A percentile compares a stretch with the other conserved stretches of the same genome.
phyloP scores from a whole-genome alignment of 768 basidiomycete species.

The Leucogyrophana mollusca region DNA sequence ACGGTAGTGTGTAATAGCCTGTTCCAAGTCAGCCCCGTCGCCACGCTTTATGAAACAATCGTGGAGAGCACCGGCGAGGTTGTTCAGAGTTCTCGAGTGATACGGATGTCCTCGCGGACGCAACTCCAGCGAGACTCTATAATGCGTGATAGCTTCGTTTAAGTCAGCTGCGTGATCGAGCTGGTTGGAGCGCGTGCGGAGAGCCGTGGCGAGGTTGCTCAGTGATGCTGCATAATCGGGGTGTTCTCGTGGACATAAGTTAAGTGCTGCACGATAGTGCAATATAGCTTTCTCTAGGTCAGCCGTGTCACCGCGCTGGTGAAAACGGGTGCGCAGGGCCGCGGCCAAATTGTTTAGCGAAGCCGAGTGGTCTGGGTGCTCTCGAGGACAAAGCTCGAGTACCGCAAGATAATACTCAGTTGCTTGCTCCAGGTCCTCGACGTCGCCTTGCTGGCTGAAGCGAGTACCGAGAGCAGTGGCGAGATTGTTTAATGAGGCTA shows the following conservation, averaged over 20 bases:
- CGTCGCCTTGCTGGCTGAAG: not conserved
- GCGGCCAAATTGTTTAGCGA: slow-evolving; percentile 13
- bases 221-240: slow-evolving; percentile 3
- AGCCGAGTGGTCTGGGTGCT: not conserved
- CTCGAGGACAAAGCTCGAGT: not conserved
- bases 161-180: slow-evolving; percentile 15
- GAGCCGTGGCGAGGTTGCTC: slow-evolving; percentile 12
- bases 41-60: slow-evolving; percentile 5
- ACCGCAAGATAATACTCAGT: slow-evolving; percentile 1
- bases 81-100: slow-evolving; percentile 9
- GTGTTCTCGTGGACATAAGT: slow-evolving; percentile 6
- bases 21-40: slow-evolving; percentile 16
- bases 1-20: slow-evolving; percentile 16
- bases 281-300: slow-evolving; percentile 26
- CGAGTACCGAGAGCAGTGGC: not conserved
- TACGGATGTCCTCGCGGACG: slow-evolving; percentile 8
- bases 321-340: slow-evolving; percentile 15
- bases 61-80: slow-evolving; percentile 8
- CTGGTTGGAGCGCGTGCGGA: slow-evolving; percentile 19
- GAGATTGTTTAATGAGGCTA: not conserved
- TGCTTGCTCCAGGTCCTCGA: slow-evolving; percentile 14
- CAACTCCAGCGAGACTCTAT: slow-evolving; percentile 11
- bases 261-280: slow-evolving; percentile 10
- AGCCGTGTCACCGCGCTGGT: slow-evolving; percentile 12
- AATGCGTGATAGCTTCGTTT: slow-evolving; percentile 13